phyloP scores from a whole-genome alignment of 805 yeast genomes.

The Hermanozyma aechmeae region DNA sequence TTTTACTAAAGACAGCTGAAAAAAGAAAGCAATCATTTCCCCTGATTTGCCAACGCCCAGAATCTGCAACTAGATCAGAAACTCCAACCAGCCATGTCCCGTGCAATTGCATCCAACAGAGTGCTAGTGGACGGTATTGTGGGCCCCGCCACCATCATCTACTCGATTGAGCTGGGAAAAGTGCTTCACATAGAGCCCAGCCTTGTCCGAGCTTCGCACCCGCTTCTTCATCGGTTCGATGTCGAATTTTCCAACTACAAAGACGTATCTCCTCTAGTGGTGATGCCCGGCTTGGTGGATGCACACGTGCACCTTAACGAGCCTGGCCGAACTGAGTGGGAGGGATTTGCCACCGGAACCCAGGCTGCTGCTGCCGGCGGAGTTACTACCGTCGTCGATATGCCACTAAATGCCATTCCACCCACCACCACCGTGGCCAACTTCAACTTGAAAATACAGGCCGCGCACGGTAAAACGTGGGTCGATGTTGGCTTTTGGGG shows the following conservation, averaged over 20 bases:
- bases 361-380: conserved; percentile 94
- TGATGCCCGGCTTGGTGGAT: conserved; percentile 89
- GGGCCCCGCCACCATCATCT: conserved; percentile 57
- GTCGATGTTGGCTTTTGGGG: conserved; percentile 97
- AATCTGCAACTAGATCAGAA: too few relatives aligned
- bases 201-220: conserved; percentile 21
- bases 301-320: conserved; percentile 93
- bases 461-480: conserved; percentile 79
- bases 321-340: conserved; percentile 99
- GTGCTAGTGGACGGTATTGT: conserved; percentile 43
- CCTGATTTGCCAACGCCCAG: too few relatives aligned
- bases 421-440: conserved; percentile 84
- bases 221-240: conserved; percentile 31
- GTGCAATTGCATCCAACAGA: conserved; percentile 52
- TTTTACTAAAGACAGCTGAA: too few relatives aligned
- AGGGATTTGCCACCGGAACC: conserved; percentile 95
- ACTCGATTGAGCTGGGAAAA: conserved; percentile 40
- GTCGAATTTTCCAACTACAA: conserved; percentile 34
- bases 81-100: too few relatives aligned
- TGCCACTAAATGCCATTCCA: conserved; percentile 94
- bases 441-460: conserved; percentile 62
- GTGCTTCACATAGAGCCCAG: conserved; percentile 40
- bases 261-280: conserved; percentile 51
- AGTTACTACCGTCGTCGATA: conserved; percentile 89
- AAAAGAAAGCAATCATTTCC: too few relatives aligned